Evolutionary conservation across 139 green algal species (phyloP), one percentile per base, ranked within the genome.

Genomic region (Ettlia oleoabundans): DNA sequence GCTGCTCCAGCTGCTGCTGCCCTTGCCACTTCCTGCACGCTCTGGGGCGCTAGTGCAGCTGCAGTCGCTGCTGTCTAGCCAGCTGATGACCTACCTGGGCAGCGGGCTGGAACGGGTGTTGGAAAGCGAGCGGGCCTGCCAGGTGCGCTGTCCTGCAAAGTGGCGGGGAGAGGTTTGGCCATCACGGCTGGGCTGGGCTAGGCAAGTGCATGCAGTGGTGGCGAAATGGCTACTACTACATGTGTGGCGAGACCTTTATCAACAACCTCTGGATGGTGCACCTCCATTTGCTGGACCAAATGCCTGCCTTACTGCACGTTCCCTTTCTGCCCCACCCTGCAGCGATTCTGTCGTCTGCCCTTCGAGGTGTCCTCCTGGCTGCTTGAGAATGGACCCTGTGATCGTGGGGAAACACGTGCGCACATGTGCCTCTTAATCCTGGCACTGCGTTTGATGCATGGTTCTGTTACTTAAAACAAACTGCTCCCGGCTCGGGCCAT

Each of bases 1-100:
- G 73, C 73, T 80, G 37, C 73, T 80, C 52, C 73, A 68, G 53
- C 35, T 80, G 73, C 73, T 80, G 73, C 52, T 80, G 73, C 73
- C 73, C 52, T 53, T 80, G 52, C 53, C 73, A 35, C 53, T 67
- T 24, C 33, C 15, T 8, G 26, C 22, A 6, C 73, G 73, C 30
- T 58, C 53, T 26, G 51, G 26, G 28, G 53, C 73, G 53, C 35
- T 80, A 52, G 73, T 53, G 24, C 51, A 68, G 53, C 73, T 80
- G 73, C 73, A 80, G 26, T 68, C 52, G 26, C 63, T 55, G 73
- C 35, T 80, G 52, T 51, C 73, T 19, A 21, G 35, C 2, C 73
- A 80, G 73, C 73, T 80, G 51, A 61, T 80, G 33, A 68, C 35
- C 73, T 53, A 80, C 73, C 53, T 80, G 52, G 73, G 73, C 26